These are phyloP conservation scores for Acrocalymma vagum DNA, from an alignment of 2,329 filamentous ascomycete genomes.

Conservation along the genomic window DNA sequence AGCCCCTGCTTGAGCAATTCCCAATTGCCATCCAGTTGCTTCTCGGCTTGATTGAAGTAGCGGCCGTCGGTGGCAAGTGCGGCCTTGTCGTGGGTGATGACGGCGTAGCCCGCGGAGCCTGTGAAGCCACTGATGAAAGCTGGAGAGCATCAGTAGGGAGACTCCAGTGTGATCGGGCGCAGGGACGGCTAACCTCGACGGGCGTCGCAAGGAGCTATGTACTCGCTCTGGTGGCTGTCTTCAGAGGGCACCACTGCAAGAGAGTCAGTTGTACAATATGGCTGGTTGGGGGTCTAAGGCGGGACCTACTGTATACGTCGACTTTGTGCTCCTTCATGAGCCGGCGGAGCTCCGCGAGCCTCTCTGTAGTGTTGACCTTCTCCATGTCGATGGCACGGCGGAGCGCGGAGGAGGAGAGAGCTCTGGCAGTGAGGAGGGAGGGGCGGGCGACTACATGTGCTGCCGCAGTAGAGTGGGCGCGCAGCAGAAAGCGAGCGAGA, in stretches of 20 bases:
- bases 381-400: conserved; percentile 69
- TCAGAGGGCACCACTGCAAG: conserved; percentile 88
- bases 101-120: conserved; percentile 91
- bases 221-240: conserved; percentile 97
- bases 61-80: conserved; percentile 93
- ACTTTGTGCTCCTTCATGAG: conserved; percentile 89
- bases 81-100: conserved; percentile 86
- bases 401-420: conserved; percentile 40
- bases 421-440: conserved; percentile 21
- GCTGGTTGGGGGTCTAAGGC: conserved; percentile 26
- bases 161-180: conserved; percentile 21
- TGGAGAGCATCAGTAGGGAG: conserved; percentile 42
- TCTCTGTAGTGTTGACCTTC: conserved; percentile 78
- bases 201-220: conserved; percentile 94
- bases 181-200: conserved; percentile 68
- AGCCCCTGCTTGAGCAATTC: conserved; percentile 89
- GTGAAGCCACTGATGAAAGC: conserved; percentile 94
- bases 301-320: conserved; percentile 84
- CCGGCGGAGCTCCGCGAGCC: conserved; percentile 78
- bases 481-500: conserved; percentile 36
- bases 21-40: conserved; percentile 94
- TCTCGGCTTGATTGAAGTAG: conserved; percentile 95
- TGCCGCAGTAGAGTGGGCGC: conserved; percentile 35
- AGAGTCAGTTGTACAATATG: conserved; percentile 47
- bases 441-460: conserved; percentile 34